A percentile compares a stretch with the other conserved stretches of the same genome.
phyloP scores from a whole-genome alignment of 805 yeast species.

The Deakozyma indianensis region DNA sequence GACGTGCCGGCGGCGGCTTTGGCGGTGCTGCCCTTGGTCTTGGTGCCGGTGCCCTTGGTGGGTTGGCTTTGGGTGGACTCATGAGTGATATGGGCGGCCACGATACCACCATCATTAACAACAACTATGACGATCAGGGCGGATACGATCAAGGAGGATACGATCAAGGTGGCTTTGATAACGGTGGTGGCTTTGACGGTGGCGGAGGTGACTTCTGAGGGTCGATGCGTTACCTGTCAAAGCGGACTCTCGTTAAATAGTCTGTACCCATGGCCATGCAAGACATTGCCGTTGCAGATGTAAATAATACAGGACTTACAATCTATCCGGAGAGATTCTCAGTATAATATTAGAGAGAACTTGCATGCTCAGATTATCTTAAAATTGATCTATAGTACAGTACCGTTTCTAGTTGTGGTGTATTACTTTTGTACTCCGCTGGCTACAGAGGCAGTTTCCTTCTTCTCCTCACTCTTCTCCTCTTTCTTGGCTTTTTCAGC shows the following conservation, averaged over 20 bases:
- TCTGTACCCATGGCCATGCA: neutral
- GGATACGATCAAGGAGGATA: neutral
- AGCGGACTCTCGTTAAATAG: neutral
- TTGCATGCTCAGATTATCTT: no score
- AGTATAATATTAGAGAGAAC: no score
- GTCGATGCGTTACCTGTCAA: no score
- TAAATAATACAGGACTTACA: no score
- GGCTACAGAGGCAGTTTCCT: neutral
- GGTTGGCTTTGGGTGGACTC: constrained; percentile 15
- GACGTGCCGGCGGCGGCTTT: constrained; percentile 7
- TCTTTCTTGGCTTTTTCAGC: constrained; percentile 27
- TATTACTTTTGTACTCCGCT: neutral
- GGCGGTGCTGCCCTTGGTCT: constrained; percentile 16
- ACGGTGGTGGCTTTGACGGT: neutral
- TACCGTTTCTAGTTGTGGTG: neutral
- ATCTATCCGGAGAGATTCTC: no score
- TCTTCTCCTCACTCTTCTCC: constrained; percentile 6
- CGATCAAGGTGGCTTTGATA: constrained; percentile 1
- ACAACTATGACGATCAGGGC: constrained; percentile 14
- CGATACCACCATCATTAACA: constrained; percentile 24
- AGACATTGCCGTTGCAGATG: neutral
- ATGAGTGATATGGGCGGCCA: constrained; percentile 7
- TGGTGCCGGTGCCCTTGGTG: constrained; percentile 19
- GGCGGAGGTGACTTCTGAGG: neutral
- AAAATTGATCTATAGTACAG: neutral